phyloP scores from a whole-genome alignment of 2,329 filamentous ascomycete species.

The Bipolaris zeicola region DNA sequence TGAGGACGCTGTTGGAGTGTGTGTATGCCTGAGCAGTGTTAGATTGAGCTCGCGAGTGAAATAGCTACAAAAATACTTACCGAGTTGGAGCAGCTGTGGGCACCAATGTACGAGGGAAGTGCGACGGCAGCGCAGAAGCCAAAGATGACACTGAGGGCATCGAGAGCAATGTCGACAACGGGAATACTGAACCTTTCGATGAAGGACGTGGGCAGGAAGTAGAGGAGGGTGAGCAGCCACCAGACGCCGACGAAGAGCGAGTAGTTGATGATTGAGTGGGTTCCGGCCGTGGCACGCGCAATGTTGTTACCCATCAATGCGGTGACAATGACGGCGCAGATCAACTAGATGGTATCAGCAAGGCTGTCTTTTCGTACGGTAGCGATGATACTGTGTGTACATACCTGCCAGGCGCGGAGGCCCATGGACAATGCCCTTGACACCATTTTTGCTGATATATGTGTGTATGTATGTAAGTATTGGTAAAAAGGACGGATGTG shows the following conservation, averaged over 20 bases:
- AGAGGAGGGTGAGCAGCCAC: constrained; percentile 68
- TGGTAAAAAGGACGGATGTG: constrained; percentile 5
- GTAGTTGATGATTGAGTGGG: constrained; percentile 63
- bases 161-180: constrained; percentile 61
- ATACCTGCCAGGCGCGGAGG: constrained; percentile 52
- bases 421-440: constrained; percentile 48
- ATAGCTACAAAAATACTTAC: constrained; percentile 49
- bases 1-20: constrained; percentile 63
- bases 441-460: constrained; percentile 44
- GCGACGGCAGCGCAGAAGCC: constrained; percentile 73
- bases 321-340: constrained; percentile 65
- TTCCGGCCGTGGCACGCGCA: constrained; percentile 57
- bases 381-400: constrained; percentile 2
- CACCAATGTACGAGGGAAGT: constrained; percentile 70
- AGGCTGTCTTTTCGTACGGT: background rate
- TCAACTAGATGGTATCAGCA: constrained; percentile 53
- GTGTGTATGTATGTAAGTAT: constrained; percentile 7
- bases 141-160: constrained; percentile 67
- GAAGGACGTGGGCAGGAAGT: constrained; percentile 64
- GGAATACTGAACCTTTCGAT: constrained; percentile 60
- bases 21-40: constrained; percentile 48
- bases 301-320: constrained; percentile 68
- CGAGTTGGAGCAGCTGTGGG: constrained; percentile 68
- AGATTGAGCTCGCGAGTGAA: background rate
- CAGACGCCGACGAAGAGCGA: constrained; percentile 73